A percentile compares a stretch with the other conserved stretches of the same genome.
Conservation (phyloP, 805 yeast genomes). For the Ogataea dorogensis region DNA sequence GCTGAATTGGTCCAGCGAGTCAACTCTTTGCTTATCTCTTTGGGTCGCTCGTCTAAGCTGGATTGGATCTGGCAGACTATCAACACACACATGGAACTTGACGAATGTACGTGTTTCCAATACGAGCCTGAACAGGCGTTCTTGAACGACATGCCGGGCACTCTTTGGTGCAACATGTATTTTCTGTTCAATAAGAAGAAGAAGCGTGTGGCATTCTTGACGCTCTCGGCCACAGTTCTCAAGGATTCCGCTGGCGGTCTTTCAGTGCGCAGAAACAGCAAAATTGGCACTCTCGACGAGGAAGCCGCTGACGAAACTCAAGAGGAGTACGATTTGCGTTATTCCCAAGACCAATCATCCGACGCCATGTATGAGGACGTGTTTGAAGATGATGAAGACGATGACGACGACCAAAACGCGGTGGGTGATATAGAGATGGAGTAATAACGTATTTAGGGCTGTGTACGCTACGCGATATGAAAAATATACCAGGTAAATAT, state of each 20-base stretch:
- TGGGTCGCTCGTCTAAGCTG: conserved; percentile 54
- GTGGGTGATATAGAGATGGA: conserved; percentile 41
- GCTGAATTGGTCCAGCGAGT: conserved; percentile 59
- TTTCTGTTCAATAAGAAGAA: conserved; percentile 87
- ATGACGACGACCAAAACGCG: conserved; percentile 33
- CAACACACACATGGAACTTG: conserved; percentile 76
- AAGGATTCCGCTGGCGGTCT: conserved; percentile 33
- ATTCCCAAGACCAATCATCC: conserved; percentile 22
- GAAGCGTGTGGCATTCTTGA: conserved; percentile 86
- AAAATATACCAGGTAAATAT: conserved; percentile 1
- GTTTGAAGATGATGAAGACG: conserved; percentile 38
- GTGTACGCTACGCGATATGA: conserved; percentile 5
- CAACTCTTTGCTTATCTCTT: conserved; percentile 70
- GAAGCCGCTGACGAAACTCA: conserved; percentile 30
- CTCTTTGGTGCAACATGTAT: conserved; percentile 79
- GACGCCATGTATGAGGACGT: conserved; percentile 34
- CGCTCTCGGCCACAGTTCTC: conserved; percentile 52
- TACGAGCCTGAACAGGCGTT: conserved; percentile 64
- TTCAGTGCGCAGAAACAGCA: conserved; percentile 31
- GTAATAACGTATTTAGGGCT: conserved; percentile 4
- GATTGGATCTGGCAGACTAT: conserved; percentile 85
- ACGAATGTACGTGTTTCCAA: conserved; percentile 61
- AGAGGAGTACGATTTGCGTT: conserved; percentile 38
- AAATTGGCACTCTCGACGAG: conserved; percentile 34
- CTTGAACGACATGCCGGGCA: conserved; percentile 58